Percentiles rank a stretch among this genome's conserved stretches.
These are phyloP conservation scores for Plasmodium berghei DNA, from an alignment of 169 alveolate genomes.

Conservation along the genomic window DNA sequence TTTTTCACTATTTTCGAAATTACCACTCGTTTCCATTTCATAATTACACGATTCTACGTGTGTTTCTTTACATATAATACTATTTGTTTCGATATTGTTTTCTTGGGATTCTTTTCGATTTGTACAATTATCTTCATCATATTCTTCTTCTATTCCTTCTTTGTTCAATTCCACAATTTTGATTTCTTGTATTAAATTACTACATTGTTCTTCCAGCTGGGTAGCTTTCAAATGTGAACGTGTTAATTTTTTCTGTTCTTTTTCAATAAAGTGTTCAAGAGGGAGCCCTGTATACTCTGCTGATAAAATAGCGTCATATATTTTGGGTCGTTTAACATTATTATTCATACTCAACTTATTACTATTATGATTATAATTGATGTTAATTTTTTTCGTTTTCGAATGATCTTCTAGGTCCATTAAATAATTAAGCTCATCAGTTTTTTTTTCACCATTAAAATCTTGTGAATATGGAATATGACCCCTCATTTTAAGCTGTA, in stretches of 20 bases:
- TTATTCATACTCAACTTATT: slow-evolving; percentile 18
- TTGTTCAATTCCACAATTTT: not conserved
- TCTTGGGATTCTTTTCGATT: not conserved
- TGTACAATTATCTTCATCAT: not conserved
- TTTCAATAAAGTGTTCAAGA: slow-evolving; percentile 63
- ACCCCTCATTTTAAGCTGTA: slow-evolving; percentile 79
- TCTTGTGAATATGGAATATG: slow-evolving; percentile 77
- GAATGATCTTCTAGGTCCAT: slow-evolving; percentile 9
- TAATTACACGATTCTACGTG: not conserved
- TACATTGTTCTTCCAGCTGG: slow-evolving; percentile 4
- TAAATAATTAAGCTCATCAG: not conserved
- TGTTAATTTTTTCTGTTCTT: slow-evolving; percentile 6
- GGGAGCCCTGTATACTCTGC: slow-evolving; percentile 71
- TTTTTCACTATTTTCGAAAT: not conserved
- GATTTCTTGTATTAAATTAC: not conserved
- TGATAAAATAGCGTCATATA: slow-evolving; percentile 71
- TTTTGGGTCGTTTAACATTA: slow-evolving; percentile 66
- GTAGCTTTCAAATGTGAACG: no score
- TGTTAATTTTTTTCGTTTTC: slow-evolving; percentile 12
- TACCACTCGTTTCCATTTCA: not conserved
- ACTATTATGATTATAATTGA: not conserved
- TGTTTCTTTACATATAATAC: not conserved
- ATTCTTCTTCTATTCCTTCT: not conserved
- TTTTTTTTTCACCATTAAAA: slow-evolving; percentile 12
- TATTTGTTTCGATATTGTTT: not conserved